These are phyloP conservation scores for Helminthosporium solani DNA, from an alignment of 2,329 filamentous ascomycete genomes.

Conservation along the genomic window DNA sequence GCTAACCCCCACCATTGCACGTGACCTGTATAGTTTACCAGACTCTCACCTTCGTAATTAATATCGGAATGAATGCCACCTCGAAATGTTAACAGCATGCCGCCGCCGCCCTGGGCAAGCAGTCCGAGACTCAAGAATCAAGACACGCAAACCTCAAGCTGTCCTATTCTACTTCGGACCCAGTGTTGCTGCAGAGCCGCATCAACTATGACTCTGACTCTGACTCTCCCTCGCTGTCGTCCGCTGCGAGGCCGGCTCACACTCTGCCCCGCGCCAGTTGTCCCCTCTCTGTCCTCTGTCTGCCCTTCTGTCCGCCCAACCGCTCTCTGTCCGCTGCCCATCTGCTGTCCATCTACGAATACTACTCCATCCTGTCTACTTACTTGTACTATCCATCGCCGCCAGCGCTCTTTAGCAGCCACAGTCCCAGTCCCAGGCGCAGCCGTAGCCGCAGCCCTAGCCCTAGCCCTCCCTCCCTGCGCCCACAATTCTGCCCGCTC, in stretches of 20 bases:
- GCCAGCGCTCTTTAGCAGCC: conserved; percentile 35
- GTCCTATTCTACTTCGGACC: not conserved
- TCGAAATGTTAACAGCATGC: too few relatives aligned
- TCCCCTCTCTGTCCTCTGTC: not conserved
- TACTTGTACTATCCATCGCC: too few relatives aligned
- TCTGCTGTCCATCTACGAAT: conserved; percentile 36
- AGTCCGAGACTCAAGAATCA: not conserved
- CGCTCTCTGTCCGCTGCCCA: too few relatives aligned
- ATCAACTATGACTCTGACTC: not conserved
- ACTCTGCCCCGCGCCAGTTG: not conserved
- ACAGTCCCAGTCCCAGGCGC: too few relatives aligned
- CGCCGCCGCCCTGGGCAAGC: not conserved
- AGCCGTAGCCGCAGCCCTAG: too few relatives aligned
- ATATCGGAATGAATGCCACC: too few relatives aligned
- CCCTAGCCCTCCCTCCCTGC: conserved; percentile 25
- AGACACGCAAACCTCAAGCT: not conserved
- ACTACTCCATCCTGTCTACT: too few relatives aligned
- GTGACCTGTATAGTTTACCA: conserved; percentile 7
- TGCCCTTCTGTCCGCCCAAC: too few relatives aligned
- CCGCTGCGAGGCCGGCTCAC: not conserved
- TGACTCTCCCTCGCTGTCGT: not conserved
- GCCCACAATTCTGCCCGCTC: conserved; percentile 34
- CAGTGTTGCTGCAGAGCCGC: not conserved
- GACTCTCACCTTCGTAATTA: too few relatives aligned
- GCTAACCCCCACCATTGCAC: conserved; percentile 13